These are phyloP conservation scores for Beta macrorhiza DNA, from an alignment of 179 eudicot species.

Conservation along the genomic window DNA sequence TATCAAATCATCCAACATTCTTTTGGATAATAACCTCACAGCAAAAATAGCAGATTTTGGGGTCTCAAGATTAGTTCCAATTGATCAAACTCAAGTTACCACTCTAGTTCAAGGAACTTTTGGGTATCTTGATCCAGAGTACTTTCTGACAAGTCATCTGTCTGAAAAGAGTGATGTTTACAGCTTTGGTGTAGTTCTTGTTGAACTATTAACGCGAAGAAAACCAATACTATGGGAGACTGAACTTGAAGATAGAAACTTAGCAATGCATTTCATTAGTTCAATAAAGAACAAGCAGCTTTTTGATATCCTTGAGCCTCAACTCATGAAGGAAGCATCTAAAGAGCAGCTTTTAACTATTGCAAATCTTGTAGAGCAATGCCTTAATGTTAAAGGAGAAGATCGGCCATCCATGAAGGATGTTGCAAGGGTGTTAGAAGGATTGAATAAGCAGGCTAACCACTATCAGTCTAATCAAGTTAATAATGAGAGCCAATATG, in stretches of 20 bases:
- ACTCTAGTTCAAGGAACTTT: conserved; percentile 27
- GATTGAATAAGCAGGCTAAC: not conserved
- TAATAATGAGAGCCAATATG: not conserved
- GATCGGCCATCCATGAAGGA: conserved; percentile 28
- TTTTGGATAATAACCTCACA: conserved; percentile 14
- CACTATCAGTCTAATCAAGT: not conserved
- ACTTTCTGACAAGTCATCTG: conserved; percentile 18
- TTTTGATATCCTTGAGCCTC: conserved; percentile 23
- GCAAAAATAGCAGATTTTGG: conserved; percentile 25
- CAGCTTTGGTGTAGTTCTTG: conserved; percentile 25
- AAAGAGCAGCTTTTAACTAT: conserved; percentile 18
- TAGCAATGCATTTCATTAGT: conserved; percentile 17
- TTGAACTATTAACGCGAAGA: conserved; percentile 17
- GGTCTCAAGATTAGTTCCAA: conserved; percentile 18
- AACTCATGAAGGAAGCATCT: conserved; percentile 14
- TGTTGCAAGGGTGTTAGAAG: conserved; percentile 13
- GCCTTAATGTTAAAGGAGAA: conserved; percentile 21
- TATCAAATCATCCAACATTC: conserved; percentile 21
- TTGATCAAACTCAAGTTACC: conserved; percentile 26
- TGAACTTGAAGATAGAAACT: conserved; percentile 21
- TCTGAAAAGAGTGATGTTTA: conserved; percentile 29
- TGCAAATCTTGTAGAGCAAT: conserved; percentile 15
- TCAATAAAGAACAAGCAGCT: conserved; percentile 7
- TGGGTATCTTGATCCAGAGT: conserved; percentile 31
- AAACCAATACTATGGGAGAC: conserved; percentile 15